A percentile compares a stretch with the other conserved stretches of the same genome.
phyloP scores from a whole-genome alignment of 208 protist genomes.

The Trichomonas tenax region DNA sequence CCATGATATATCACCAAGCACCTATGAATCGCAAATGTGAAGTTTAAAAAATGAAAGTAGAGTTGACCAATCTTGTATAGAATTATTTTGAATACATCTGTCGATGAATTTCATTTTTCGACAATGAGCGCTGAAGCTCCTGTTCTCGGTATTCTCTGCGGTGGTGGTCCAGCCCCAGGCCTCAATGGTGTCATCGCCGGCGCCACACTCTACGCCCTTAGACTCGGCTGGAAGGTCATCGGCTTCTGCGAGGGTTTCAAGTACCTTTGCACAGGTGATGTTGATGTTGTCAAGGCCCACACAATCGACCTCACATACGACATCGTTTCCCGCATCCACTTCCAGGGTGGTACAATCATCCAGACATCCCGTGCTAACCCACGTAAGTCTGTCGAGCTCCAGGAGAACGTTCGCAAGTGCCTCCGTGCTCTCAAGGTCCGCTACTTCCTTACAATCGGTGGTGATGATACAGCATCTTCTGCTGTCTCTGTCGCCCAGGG shows the following conservation, averaged over 20 bases:
- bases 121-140: background rate
- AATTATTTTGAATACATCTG: no score
- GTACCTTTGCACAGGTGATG: background rate
- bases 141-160: background rate
- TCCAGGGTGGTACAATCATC: background rate
- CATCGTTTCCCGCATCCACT: background rate
- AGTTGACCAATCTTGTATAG: no score
- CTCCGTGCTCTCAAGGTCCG: background rate
- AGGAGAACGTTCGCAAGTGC: background rate
- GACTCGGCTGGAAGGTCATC: background rate
- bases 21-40: no score
- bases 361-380: background rate
- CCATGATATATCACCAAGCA: no score
- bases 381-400: background rate
- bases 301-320: background rate
- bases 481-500: background rate
- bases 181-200: background rate
- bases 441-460: slow-evolving; percentile 6
- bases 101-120: background rate
- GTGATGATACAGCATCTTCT: background rate
- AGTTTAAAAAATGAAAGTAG: no score
- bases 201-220: background rate
- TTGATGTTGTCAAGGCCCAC: background rate
- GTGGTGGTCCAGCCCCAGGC: background rate
- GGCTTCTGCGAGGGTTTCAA: background rate